Percentiles rank a stretch among this genome's conserved stretches.
Conservation (phyloP, 2,329 filamentous ascomycete genomes). For the Trichoderma atroviride region DNA sequence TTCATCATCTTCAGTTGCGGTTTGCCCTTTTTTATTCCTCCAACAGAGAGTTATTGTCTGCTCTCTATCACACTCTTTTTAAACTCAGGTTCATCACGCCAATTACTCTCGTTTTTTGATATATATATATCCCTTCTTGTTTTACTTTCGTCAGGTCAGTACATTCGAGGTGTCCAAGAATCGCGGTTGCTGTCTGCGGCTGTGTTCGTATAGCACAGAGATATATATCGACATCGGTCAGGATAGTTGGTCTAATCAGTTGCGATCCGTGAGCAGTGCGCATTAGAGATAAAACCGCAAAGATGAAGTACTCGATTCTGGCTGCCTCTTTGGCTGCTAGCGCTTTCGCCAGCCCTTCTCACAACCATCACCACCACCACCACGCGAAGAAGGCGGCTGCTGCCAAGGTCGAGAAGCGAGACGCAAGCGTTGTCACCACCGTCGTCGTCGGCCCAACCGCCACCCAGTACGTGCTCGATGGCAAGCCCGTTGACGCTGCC, state of each 20-base stretch:
- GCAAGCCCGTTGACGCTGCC: constrained; percentile 59
- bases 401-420: constrained; percentile 52
- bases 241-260: constrained; percentile 9
- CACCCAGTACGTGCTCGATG: constrained; percentile 72
- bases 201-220: background rate
- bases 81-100: constrained; percentile 33
- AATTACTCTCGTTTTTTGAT: constrained; percentile 24
- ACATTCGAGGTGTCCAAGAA: background rate
- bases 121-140: constrained; percentile 3
- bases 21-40: constrained; percentile 41
- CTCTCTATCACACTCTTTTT: constrained; percentile 62
- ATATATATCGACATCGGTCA: background rate
- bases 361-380: constrained; percentile 58
- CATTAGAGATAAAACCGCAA: constrained; percentile 29
- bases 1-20: constrained; percentile 37
- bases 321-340: constrained; percentile 55
- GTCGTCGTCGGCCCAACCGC: constrained; percentile 64
- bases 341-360: constrained; percentile 62
- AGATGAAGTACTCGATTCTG: constrained; percentile 51
- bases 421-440: constrained; percentile 50
- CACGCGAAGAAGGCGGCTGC: constrained; percentile 56
- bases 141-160: constrained; percentile 15
- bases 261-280: constrained; percentile 10
- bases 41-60: constrained; percentile 53
- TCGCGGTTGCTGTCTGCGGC: background rate